phyloP scores from a whole-genome alignment of 73 alveolate species.

The Paraurostyla sp. region DNA sequence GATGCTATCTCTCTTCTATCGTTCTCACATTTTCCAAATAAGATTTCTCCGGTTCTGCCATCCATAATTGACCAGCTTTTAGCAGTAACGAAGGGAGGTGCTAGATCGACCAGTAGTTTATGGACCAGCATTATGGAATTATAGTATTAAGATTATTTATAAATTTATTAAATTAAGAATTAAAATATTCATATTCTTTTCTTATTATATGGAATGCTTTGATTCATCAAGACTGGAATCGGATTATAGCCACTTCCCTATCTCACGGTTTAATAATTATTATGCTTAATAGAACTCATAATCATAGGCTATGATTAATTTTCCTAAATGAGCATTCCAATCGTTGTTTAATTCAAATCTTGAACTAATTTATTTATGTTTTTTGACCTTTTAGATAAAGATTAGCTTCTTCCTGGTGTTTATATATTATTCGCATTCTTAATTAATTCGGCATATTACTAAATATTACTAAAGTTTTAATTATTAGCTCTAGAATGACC shows the following conservation, averaged over 20 bases:
- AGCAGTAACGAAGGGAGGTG: conserved; percentile 74
- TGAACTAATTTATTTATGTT: background rate
- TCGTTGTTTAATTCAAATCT: background rate
- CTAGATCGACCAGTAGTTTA: conserved; percentile 20
- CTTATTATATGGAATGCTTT: too few relatives aligned
- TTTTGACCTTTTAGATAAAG: background rate
- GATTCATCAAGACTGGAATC: too few relatives aligned
- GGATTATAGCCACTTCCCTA: too few relatives aligned
- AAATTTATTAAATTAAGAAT: too few relatives aligned
- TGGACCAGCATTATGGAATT: too few relatives aligned
- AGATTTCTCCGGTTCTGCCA: conserved; percentile 33
- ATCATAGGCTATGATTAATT: background rate
- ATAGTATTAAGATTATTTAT: too few relatives aligned
- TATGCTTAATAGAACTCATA: too few relatives aligned
- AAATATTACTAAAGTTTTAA: background rate
- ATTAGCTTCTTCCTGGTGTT: background rate
- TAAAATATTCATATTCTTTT: too few relatives aligned
- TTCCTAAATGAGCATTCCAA: background rate
- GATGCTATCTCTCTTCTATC: conserved; percentile 72
- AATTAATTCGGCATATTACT: background rate
- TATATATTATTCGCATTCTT: background rate
- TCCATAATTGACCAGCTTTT: conserved; percentile 74
- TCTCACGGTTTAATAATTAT: too few relatives aligned
- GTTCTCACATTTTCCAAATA: conserved; percentile 64
- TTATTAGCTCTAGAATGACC: too few relatives aligned